Evolutionary conservation across 306 rosid genomes (phyloP).

Genomic region (Gillenia trifoliata): DNA sequence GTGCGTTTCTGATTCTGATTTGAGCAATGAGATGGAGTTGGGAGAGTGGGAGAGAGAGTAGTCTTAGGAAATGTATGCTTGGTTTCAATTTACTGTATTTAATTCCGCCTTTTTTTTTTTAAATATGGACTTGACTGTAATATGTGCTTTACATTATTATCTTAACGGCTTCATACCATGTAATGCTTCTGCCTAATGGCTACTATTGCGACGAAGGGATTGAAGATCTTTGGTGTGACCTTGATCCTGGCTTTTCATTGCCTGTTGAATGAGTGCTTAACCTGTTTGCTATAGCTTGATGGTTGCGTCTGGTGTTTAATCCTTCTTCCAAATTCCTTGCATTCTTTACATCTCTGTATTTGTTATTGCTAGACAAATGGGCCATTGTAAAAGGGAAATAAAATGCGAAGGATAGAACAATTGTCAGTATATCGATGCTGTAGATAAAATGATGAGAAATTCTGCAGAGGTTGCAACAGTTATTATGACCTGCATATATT

Average conservation of each 20-base stretch:
- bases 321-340: neutral
- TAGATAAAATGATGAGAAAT: neutral
- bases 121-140: neutral
- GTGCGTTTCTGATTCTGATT: neutral
- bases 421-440: neutral
- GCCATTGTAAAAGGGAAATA: neutral
- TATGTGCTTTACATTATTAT: neutral
- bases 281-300: neutral
- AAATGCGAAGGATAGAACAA: neutral
- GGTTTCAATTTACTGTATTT: neutral
- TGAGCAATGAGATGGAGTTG: neutral
- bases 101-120: neutral
- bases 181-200: neutral
- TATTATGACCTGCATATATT: neutral
- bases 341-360: neutral
- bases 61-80: neutral
- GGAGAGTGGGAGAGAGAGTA: neutral
- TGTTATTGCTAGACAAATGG: neutral
- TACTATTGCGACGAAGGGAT: neutral
- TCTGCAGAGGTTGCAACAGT: neutral
- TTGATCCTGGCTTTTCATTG: neutral
- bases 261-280: neutral
- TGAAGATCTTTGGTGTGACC: neutral
- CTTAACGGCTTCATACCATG: neutral
- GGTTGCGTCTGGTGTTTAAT: neutral